Base-by-base conservation (phyloP, 257 asterid genomes). In the Forsythia viridissima region DNA sequence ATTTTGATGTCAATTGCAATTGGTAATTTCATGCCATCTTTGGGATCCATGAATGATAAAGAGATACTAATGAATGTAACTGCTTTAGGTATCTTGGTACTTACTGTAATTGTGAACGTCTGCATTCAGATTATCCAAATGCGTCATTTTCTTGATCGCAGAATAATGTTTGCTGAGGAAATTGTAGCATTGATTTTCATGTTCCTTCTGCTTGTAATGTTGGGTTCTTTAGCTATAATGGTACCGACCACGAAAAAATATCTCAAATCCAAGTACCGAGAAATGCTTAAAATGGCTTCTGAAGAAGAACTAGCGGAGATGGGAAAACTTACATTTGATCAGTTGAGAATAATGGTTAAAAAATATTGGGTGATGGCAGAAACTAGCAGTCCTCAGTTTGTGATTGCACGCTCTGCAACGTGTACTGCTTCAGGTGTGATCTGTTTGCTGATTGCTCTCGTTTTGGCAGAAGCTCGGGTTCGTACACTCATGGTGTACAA, bases 361-460 rank as follows among this genome's bases (percentile, higher is more conserved):
- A 72, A 46, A 43, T 72, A 70, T 41, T 70, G 59, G 75, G n/a
- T 71, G 75, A 71, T 71, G 75, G 75, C 39, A 24, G 75, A 20
- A 43, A 71, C 75, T 71, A 36, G 75, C 15, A 8, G 61, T 36
- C 75, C 59, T 40, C 79, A 76, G 30, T 76, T 66, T 8, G 79
- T 81, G 55, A 72, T 72, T 46, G 85, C 76, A 4, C 79, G 72
- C n/a, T 81, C 76, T 11, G 76, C 68, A 9, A 67, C 76, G n/a
- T 30, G 80, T 16, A 11, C 52, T 3, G 38, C 80, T 10, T 70
- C 77, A 43, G 71, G 80, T 4, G 8, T 43, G 8, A 20, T 80
- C 39, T 75, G 80, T 39, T 6, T 70, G 20, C 11, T 20, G 71
- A 40, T 15, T 34, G 37, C 77, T 57, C 43, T 75, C 16, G 13